These are phyloP conservation scores for Dujonia santamariae DNA, from an alignment of 1,139 yeast species.

Conservation along the genomic window DNA sequence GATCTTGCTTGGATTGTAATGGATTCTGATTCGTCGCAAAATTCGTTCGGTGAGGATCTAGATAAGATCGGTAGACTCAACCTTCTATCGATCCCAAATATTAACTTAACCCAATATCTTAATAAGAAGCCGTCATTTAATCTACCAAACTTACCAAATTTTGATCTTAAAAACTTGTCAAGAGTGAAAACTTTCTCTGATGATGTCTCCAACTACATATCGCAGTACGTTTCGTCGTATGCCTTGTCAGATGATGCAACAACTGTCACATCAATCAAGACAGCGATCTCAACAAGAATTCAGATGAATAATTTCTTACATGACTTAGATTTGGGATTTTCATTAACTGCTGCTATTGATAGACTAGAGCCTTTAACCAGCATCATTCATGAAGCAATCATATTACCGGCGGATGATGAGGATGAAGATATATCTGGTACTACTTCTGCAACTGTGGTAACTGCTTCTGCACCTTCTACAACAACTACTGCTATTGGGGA, in stretches of 20 bases:
- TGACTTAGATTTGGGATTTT: slow-evolving; percentile 51
- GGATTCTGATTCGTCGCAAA: slow-evolving; percentile 23
- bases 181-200: slow-evolving; percentile 25
- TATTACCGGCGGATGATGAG: slow-evolving; percentile 49
- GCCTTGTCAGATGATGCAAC: slow-evolving; percentile 3
- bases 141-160: slow-evolving; percentile 20
- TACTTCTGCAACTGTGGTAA: slow-evolving; percentile 16
- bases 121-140: slow-evolving; percentile 13
- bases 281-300: slow-evolving; percentile 38
- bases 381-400: slow-evolving; percentile 45
- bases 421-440: slow-evolving; percentile 13
- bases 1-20: too few species aligned
- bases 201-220: slow-evolving; percentile 28
- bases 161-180: slow-evolving; percentile 17
- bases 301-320: slow-evolving; percentile 50
- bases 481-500: not conserved
- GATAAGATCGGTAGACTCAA: slow-evolving; percentile 45
- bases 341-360: slow-evolving; percentile 52
- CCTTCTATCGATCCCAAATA: slow-evolving; percentile 20
- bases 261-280: slow-evolving; percentile 29
- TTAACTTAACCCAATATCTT: slow-evolving; percentile 17
- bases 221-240: slow-evolving; percentile 20
- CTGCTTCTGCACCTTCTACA: slow-evolving; percentile 10
- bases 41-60: slow-evolving; percentile 39
- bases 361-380: slow-evolving; percentile 56